These are phyloP conservation scores for Aciculoconidium aculeatum DNA, from an alignment of 805 yeast species.

Conservation along the genomic window DNA sequence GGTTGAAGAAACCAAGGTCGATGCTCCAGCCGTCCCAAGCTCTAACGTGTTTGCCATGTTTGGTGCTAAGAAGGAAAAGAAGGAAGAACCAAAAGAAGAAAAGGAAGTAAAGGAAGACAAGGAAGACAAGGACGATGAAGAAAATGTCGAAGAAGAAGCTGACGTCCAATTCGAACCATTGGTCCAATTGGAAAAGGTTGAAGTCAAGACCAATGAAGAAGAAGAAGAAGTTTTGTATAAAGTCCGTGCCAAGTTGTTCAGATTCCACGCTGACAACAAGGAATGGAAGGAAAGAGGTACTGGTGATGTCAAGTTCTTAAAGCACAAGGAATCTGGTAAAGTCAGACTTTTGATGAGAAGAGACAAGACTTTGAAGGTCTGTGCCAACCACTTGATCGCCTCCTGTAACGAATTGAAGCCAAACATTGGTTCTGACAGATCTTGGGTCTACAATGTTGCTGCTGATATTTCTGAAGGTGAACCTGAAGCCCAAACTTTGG, in stretches of 20 bases:
- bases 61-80: slow-evolving; percentile 81
- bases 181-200: slow-evolving; percentile 91
- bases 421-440: slow-evolving; percentile 94
- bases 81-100: slow-evolving; percentile 36
- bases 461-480: slow-evolving; percentile 90
- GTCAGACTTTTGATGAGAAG: slow-evolving; percentile 96
- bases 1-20: slow-evolving; percentile 18
- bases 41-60: slow-evolving; percentile 90
- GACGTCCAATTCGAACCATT: slow-evolving; percentile 95
- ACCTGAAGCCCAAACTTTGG: slow-evolving; percentile 94
- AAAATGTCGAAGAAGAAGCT: slow-evolving; percentile 55
- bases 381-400: slow-evolving; percentile 91
- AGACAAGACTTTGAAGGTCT: slow-evolving; percentile 95
- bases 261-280: slow-evolving; percentile 73
- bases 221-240: slow-evolving; percentile 78
- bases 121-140: slow-evolving; percentile 49
- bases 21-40: slow-evolving; percentile 59
- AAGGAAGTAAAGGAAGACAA: slow-evolving; percentile 29
- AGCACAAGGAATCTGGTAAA: slow-evolving; percentile 78
- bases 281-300: slow-evolving; percentile 99
- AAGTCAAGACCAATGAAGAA: slow-evolving; percentile 93
- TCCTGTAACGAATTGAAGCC: slow-evolving; percentile 82
- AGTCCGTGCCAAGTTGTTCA: slow-evolving; percentile 92
- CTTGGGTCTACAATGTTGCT: slow-evolving; percentile 95
- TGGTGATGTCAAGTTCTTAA: slow-evolving; percentile 92